Evolutionary conservation across 1,284 basidiomycete genomes (phyloP), one percentile per base, ranked within the genome.

Genomic region (Apiotrichum gracile): DNA sequence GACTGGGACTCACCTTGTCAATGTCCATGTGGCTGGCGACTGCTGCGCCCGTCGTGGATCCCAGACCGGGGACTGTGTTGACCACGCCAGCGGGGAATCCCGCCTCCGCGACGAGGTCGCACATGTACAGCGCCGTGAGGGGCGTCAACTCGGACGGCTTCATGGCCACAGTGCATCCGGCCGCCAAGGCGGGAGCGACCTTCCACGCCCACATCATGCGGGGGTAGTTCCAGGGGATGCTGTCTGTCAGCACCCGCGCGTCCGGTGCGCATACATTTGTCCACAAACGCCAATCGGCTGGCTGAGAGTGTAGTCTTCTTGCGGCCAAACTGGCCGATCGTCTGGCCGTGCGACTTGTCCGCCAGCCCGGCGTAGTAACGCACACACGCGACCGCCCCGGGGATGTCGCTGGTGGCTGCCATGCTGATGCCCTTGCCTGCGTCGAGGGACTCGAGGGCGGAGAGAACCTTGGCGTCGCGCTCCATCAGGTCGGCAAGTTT

Each of bases 181-280:
- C 84, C 6, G 91, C 90, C 49, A 94, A 81, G 3, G 91, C 91
- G 24, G 91, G 91, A 10, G 85, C 90, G 49, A 92, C 81, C 76
- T 93, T 93, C 89, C 91, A 93, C 5, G 85, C 79, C 85, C 88
- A 89, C 89, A 93, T 91, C 63, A 83, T 83, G 69, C 93, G 87
- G 16, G 90, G 91, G 72, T 91, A 93, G 76, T 92, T 92, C 87
- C 87, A 90, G 13, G 88, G 88, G 61, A 91, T 90, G 63, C 87
- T 89, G 27, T n/a, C 27, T 29, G 13, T 29, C 27, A 29, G 13
- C 27, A 29, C 13, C 27, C 13, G 27, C 13, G 27, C 7, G 13
- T 13, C 13, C 27, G 27, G 27, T n/a, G 27, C 27, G 13, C 27
- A 7, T 13, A 88, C 86, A 92, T 91, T 68, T 90, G 88, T 14